phyloP scores from a whole-genome alignment of 2,329 filamentous ascomycete genomes.

The Nannizziopsis barbatae region DNA sequence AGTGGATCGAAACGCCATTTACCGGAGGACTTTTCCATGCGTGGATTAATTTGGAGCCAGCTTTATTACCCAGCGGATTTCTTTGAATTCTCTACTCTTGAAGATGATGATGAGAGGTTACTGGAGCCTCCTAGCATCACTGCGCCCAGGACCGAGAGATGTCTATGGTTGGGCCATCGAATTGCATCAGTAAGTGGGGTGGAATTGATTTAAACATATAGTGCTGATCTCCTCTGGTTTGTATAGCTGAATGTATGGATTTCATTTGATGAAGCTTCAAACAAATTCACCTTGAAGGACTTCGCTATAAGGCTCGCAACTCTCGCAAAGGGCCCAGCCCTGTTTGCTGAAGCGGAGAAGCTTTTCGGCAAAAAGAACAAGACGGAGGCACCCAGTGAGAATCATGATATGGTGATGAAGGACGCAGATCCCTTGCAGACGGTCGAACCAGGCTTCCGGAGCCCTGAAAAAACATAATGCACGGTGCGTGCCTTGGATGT shows the following conservation, averaged over 20 bases:
- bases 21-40: conserved; percentile 48
- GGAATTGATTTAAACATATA: not conserved
- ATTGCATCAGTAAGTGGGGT: conserved; percentile 33
- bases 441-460: conserved; percentile 1
- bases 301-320: conserved; percentile 19
- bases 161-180: conserved; percentile 40
- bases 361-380: not conserved
- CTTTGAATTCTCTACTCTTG: conserved; percentile 37
- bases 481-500: not conserved
- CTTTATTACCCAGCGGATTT: conserved; percentile 40
- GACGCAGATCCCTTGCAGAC: not conserved
- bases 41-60: conserved; percentile 45
- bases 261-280: conserved; percentile 24
- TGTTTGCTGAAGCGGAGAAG: conserved; percentile 5
- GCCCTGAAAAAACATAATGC: not conserved
- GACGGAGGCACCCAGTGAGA: not conserved
- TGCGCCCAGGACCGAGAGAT: conserved; percentile 40
- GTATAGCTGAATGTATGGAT: conserved; percentile 32
- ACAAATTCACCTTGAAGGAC: conserved; percentile 26
- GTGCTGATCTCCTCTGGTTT: not conserved
- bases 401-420: not conserved
- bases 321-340: not conserved
- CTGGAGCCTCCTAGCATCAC: conserved; percentile 42
- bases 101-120: conserved; percentile 46
- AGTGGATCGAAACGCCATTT: conserved; percentile 37